Percentiles rank a stretch among this genome's conserved stretches.
phyloP scores from a whole-genome alignment of 2,329 filamentous ascomycete genomes.

The Zarea fungicola region DNA sequence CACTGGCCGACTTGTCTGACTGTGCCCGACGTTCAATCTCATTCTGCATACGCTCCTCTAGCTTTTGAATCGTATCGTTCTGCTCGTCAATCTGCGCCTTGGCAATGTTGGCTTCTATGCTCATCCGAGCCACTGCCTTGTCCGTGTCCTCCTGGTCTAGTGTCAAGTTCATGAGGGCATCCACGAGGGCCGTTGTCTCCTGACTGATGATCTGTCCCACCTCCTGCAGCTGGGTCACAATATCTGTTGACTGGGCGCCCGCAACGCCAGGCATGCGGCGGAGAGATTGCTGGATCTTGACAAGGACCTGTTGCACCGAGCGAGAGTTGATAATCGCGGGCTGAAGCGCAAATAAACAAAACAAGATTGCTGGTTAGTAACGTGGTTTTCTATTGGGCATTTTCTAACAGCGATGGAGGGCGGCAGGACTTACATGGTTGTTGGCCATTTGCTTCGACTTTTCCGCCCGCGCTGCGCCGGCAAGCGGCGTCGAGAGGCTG shows the following conservation, averaged over 20 bases:
- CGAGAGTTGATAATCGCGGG: constrained; percentile 31
- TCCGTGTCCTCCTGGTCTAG: constrained; percentile 35
- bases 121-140: constrained; percentile 33
- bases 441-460: constrained; percentile 34
- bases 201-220: constrained; percentile 33
- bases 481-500: constrained; percentile 35
- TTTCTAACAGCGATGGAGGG: too few species aligned
- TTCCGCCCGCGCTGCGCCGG: constrained; percentile 30
- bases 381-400: too few species aligned
- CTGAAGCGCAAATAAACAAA: constrained; percentile 17
- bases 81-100: constrained; percentile 31
- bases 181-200: constrained; percentile 34
- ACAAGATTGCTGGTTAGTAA: background rate
- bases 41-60: constrained; percentile 25
- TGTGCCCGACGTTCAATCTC: constrained; percentile 28
- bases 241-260: constrained; percentile 28
- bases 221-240: constrained; percentile 30
- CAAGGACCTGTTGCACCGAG: constrained; percentile 30
- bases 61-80: constrained; percentile 26
- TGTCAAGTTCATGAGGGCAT: constrained; percentile 31
- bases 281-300: constrained; percentile 33
- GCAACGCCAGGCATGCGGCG: constrained; percentile 36
- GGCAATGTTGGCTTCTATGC: constrained; percentile 32
- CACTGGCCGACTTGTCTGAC: constrained; percentile 23
- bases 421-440: constrained; percentile 29